Evolutionary conservation across 768 basidiomycete species (phyloP).

Genomic region (Trametes maxima): DNA sequence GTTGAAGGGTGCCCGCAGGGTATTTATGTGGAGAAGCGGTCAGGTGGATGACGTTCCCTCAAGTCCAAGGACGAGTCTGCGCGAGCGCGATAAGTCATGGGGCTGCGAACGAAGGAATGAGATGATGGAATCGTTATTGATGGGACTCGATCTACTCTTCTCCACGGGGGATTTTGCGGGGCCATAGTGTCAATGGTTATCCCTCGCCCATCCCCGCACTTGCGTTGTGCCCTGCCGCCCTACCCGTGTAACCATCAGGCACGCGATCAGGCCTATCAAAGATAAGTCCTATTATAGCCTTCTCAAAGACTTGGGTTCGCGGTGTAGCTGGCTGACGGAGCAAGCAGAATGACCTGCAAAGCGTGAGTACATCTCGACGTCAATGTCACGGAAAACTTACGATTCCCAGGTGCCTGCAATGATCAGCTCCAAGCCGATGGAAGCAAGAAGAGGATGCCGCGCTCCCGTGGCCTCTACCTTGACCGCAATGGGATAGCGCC

Average conservation of each 20-base stretch:
- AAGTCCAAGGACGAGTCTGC: not conserved
- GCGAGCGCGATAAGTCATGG: conserved; percentile 12
- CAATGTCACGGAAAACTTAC: not conserved
- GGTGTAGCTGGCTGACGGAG: no score
- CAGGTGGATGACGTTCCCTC: conserved; percentile 2
- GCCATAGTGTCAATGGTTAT: conserved; percentile 1
- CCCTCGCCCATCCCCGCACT: not conserved
- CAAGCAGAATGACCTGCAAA: no score
- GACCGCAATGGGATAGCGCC: not conserved
- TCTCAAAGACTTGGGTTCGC: no score
- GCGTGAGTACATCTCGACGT: no score
- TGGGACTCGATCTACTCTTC: conserved; percentile 1
- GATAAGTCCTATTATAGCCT: not conserved
- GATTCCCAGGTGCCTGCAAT: not conserved
- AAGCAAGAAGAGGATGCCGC: not conserved
- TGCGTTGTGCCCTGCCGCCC: not conserved
- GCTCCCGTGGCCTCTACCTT: not conserved
- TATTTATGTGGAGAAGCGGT: conserved; percentile 8
- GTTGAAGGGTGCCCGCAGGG: not conserved
- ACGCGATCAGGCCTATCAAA: not conserved
- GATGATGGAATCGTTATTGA: not conserved
- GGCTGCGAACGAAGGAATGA: not conserved
- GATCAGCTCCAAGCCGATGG: not conserved
- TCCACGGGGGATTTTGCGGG: conserved; percentile 12
- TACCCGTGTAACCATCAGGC: not conserved